phyloP scores from a whole-genome alignment of 805 yeast genomes.

The Lipomyces spencermartinsiae region DNA sequence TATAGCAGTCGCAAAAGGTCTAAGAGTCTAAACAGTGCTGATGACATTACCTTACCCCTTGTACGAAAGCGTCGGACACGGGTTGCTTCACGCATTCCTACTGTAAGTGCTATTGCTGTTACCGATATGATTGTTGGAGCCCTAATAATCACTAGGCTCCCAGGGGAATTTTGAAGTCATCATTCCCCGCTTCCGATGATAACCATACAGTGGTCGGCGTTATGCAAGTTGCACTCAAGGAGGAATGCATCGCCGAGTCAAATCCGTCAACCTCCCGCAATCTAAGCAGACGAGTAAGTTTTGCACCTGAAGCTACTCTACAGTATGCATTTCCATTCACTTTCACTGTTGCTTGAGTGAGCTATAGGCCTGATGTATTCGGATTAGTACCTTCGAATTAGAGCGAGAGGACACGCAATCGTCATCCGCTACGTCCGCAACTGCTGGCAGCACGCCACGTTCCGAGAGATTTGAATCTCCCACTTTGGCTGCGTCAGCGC shows the following conservation, averaged over 20 bases:
- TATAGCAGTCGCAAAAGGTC: constrained; percentile 22
- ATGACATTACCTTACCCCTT: constrained; percentile 28
- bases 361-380: background rate
- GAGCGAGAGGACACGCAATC: constrained; percentile 21
- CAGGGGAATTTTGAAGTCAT: constrained; percentile 51
- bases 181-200: constrained; percentile 30
- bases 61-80: constrained; percentile 17
- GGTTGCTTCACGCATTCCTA: background rate
- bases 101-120: background rate
- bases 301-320: constrained; percentile 54
- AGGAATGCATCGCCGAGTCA: constrained; percentile 26
- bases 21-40: constrained; percentile 31
- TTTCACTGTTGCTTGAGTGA: background rate
- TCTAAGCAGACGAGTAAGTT: constrained; percentile 66
- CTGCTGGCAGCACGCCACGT: background rate
- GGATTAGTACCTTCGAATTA: constrained; percentile 29
- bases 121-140: background rate
- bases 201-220: constrained; percentile 51
- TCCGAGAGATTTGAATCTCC: constrained; percentile 3
- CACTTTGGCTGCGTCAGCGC: background rate
- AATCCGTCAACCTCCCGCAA: constrained; percentile 28
- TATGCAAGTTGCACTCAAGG: constrained; percentile 42
- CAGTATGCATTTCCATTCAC: constrained; percentile 22
- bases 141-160: constrained; percentile 39
- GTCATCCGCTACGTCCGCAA: background rate